These are phyloP conservation scores for Phycomyces nitens DNA, from an alignment of 192 early-diverging fungal species.

Conservation along the genomic window DNA sequence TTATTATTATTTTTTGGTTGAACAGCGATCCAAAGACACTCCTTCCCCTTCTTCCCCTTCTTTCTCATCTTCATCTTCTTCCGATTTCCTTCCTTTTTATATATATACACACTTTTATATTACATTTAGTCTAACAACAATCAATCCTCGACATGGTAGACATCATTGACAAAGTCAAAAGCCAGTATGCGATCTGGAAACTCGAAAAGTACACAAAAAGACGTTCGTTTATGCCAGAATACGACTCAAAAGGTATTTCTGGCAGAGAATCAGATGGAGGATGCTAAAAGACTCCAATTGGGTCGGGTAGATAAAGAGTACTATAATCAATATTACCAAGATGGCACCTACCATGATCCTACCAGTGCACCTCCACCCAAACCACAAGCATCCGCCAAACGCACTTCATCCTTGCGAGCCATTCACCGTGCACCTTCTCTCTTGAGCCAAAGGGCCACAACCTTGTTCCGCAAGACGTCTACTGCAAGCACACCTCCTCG, in stretches of 20 bases:
- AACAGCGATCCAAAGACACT: no score
- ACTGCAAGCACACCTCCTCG: slow-evolving; percentile 5
- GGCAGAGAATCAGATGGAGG: neutral
- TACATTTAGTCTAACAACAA: no score
- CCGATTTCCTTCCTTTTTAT: neutral
- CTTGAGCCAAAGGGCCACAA: neutral
- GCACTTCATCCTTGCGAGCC: neutral
- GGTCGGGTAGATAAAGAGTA: slow-evolving; percentile 4
- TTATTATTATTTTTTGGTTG: no score
- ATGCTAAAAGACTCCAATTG: no score
- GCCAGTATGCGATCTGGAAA: slow-evolving; percentile 18
- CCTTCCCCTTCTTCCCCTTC: neutral
- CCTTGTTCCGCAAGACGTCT: slow-evolving; percentile 6
- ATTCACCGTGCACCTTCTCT: neutral
- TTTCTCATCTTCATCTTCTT: slow-evolving; percentile 2
- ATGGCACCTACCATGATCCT: slow-evolving; percentile 5
- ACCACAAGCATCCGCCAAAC: neutral
- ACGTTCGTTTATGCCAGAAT: slow-evolving; percentile 18
- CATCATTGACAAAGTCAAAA: slow-evolving; percentile 19
- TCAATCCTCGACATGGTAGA: no score
- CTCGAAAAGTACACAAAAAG: slow-evolving; percentile 25
- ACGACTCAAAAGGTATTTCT: slow-evolving; percentile 14
- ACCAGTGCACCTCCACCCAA: neutral
- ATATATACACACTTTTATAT: neutral
- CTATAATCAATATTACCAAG: slow-evolving; percentile 14